Evolutionary conservation across 495 filamentous ascomycete genomes (phyloP).

Genomic region (Hypoxylon rickii): DNA sequence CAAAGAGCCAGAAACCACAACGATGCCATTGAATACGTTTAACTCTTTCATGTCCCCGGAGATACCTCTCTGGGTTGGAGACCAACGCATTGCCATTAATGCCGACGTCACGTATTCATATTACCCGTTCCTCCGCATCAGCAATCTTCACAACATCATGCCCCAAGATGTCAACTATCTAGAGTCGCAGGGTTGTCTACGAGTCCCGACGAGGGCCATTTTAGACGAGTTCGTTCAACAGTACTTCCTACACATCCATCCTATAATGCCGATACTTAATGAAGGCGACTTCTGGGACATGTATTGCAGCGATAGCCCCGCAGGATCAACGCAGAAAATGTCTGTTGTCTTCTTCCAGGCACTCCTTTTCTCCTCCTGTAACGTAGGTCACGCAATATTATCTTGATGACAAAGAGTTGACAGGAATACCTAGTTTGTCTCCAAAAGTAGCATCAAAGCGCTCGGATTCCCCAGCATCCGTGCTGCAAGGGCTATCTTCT

Average conservation of each 20-base stretch:
- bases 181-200: conserved; percentile 48
- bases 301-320: conserved; percentile 32
- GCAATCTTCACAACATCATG: conserved; percentile 43
- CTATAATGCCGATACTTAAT: conserved; percentile 51
- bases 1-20: conserved; percentile 13
- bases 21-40: conserved; percentile 33
- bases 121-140: conserved; percentile 46
- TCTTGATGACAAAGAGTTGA: background rate
- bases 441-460: conserved; percentile 44
- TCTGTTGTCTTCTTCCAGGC: conserved; percentile 56
- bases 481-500: conserved; percentile 48
- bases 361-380: conserved; percentile 52
- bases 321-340: conserved; percentile 33
- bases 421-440: conserved; percentile 42
- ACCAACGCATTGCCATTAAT: conserved; percentile 31
- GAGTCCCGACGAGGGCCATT: conserved; percentile 43
- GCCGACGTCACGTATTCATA: conserved; percentile 43
- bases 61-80: conserved; percentile 31
- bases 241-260: conserved; percentile 56
- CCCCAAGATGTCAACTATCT: conserved; percentile 52
- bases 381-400: conserved; percentile 38
- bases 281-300: conserved; percentile 55
- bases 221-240: conserved; percentile 52
- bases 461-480: conserved; percentile 51
- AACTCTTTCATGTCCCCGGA: conserved; percentile 29